Conservation (phyloP, 768 basidiomycete genomes). For the Daedaleopsis nitida region DNA sequence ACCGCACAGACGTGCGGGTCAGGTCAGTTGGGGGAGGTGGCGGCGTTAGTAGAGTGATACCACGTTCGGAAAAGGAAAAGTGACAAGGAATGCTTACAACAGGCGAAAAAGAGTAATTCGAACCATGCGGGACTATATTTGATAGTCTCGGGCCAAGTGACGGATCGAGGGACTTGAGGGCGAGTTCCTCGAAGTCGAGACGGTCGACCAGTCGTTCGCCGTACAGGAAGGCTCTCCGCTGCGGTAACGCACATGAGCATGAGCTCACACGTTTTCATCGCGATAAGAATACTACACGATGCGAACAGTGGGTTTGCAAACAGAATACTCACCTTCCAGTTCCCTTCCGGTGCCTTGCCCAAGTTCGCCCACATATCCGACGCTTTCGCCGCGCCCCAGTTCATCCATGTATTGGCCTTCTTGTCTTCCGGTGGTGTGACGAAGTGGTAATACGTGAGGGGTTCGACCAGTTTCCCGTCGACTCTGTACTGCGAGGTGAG, state of each 20-base stretch:
- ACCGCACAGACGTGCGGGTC: not conserved
- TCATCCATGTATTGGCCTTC: slow-evolving; percentile 42
- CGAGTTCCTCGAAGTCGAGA: slow-evolving; percentile 81
- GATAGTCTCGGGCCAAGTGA: slow-evolving; percentile 54
- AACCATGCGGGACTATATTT: slow-evolving; percentile 14
- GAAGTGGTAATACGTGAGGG: slow-evolving; percentile 47
- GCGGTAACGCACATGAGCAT: not conserved
- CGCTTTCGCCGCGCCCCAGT: slow-evolving; percentile 55
- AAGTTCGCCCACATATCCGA: slow-evolving; percentile 63
- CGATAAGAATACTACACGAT: not conserved
- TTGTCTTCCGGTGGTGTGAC: slow-evolving; percentile 29
- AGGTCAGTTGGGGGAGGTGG: not conserved
- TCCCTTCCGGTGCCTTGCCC: slow-evolving; percentile 62
- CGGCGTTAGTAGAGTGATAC: slow-evolving; percentile 27
- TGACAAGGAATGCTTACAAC: slow-evolving; percentile 17
- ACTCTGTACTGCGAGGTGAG: slow-evolving; percentile 31
- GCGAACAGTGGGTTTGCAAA: not conserved
- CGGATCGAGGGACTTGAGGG: slow-evolving; percentile 72
- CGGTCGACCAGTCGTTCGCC: slow-evolving; percentile 72
- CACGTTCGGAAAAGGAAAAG: not conserved
- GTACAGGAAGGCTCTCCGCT: slow-evolving; percentile 61
- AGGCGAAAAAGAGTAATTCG: slow-evolving; percentile 15
- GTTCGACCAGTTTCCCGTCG: slow-evolving; percentile 18
- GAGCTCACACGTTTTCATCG: not conserved
- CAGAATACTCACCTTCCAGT: slow-evolving; percentile 65